Evolutionary conservation across 805 yeast species (phyloP), one percentile per base, ranked within the genome.

Genomic region (Myxozyma mucilagina): DNA sequence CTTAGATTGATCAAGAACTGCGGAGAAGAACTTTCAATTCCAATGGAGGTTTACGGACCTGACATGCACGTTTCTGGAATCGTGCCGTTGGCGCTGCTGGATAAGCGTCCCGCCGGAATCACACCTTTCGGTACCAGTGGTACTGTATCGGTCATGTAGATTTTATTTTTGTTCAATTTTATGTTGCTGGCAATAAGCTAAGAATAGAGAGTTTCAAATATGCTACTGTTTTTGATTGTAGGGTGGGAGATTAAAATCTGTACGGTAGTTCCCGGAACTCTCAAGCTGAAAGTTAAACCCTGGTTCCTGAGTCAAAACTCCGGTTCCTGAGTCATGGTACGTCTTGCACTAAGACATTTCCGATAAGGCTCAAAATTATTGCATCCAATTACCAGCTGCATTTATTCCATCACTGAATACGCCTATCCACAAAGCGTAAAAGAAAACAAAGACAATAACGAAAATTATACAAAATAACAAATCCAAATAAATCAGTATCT

Each of bases 21-120:
- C 48, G 79, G 80, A 50, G 78, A 78, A 68, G 81, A 78, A 67
- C 74, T 78, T 18, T 76, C 74, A 44, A 68, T 78, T 61, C 78
- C 79, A 41, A 78, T 78, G 81, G 80, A 78, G 70, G 75, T 78
- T 60, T 78, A 73, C 67, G 81, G 81, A n/a, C 81, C 81, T n/a
- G 81, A 78, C 61, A 78, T 78, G 81, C 81, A 78, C 66, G 81
- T 78, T 32, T 73, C 78, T 35, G 81, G 81, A 35, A 78, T 78
- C 55, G 81, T 78, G 14, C 81, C 81, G 36, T 67, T 78, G 51
- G 81, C 80, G 24, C 71, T 77, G 50, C 66, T 63, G 44, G 76
- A 74, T 64, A 77, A 77, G 74, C 73, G 76, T 18, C 78, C 79
- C 44, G 73, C 69, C 69, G 72, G 72, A 36, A 72, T 76, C 52